These are phyloP conservation scores for Tilletia setariae DNA, from an alignment of 1,284 basidiomycete genomes.

Conservation along the genomic window DNA sequence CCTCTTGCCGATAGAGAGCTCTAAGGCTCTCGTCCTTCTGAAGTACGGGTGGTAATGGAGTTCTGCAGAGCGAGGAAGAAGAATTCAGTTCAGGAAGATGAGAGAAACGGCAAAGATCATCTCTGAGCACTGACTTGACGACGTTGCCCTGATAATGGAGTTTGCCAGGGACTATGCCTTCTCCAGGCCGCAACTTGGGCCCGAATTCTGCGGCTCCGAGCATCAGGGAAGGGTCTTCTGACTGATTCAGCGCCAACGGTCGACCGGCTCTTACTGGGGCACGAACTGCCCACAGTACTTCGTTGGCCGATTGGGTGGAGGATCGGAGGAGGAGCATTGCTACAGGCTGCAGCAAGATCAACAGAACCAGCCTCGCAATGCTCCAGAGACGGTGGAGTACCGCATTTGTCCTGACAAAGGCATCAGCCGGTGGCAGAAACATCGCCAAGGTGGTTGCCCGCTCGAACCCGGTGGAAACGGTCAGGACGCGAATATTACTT, in stretches of 20 bases:
- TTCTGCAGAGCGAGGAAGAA: background rate
- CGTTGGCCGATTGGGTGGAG: background rate
- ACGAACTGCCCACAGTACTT: constrained; percentile 7
- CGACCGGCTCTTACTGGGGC: background rate
- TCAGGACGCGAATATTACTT: constrained; percentile 7
- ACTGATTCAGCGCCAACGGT: background rate
- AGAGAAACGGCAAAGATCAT: background rate
- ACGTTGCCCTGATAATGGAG: constrained; percentile 13
- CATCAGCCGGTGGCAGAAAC: background rate
- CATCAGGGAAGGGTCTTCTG: background rate
- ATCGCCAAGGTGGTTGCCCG: background rate
- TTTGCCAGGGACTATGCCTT: constrained; percentile 2
- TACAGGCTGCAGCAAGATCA: background rate
- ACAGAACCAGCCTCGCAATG: background rate
- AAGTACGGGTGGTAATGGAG: constrained; percentile 1
- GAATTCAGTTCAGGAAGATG: background rate
- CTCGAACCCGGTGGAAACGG: constrained; percentile 7
- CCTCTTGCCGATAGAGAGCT: constrained; percentile 8
- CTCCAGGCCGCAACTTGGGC: background rate
- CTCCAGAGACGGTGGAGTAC: background rate
- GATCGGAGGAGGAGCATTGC: constrained; percentile 5
- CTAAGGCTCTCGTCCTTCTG: background rate
- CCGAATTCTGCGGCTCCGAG: background rate
- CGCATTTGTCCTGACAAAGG: background rate
- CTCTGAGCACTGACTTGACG: background rate